Evolutionary conservation across 345 rosid genomes (phyloP).

Genomic region (Gossypium australe): DNA sequence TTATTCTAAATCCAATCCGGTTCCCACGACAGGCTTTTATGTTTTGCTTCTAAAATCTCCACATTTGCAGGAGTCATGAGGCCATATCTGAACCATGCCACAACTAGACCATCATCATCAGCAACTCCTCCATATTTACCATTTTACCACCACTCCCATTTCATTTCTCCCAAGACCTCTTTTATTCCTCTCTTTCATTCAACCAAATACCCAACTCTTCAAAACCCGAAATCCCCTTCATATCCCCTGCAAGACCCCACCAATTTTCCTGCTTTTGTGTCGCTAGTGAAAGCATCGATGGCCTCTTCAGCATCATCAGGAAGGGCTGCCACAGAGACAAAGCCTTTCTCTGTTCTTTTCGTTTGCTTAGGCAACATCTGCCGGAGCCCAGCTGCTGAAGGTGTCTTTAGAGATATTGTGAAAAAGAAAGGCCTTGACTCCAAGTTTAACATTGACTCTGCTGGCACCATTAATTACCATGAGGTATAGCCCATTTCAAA

Average conservation of each 20-base stretch:
- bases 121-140: conserved; percentile 35
- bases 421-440: conserved; percentile 65
- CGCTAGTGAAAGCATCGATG: conserved; percentile 41
- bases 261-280: conserved; percentile 16
- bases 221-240: conserved; percentile 8
- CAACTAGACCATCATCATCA: conserved; percentile 12
- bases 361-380: conserved; percentile 93
- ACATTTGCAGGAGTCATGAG: conserved; percentile 10
- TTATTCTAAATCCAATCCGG: conserved; percentile 1
- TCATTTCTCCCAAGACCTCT: conserved; percentile 13
- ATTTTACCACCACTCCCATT: conserved; percentile 37
- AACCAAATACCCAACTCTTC: conserved; percentile 19
- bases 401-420: conserved; percentile 74
- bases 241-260: conserved; percentile 12
- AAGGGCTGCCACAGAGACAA: conserved; percentile 29
- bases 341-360: conserved; percentile 77
- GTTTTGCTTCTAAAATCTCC: background rate
- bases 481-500: conserved; percentile 41
- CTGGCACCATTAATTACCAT: conserved; percentile 82
- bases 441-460: conserved; percentile 79
- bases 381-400: conserved; percentile 98
- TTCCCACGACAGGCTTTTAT: background rate
- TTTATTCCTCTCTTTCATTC: conserved; percentile 12
- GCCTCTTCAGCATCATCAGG: conserved; percentile 36
- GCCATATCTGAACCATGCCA: conserved; percentile 12